phyloP scores from a whole-genome alignment of 2,329 filamentous ascomycete genomes.

The Colletotrichum tropicicola region DNA sequence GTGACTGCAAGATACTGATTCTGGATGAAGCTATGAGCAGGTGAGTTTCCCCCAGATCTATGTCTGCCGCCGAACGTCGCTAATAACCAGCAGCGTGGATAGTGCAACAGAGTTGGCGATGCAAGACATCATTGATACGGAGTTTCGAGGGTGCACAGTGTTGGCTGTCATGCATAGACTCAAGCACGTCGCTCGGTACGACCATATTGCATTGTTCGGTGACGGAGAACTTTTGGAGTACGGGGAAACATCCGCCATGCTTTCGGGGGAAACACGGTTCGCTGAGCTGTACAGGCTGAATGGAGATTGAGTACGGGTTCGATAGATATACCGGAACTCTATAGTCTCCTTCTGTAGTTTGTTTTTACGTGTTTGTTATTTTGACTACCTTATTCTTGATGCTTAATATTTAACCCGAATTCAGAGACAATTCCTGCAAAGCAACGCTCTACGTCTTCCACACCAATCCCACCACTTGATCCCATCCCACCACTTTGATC shows the following conservation, averaged over 20 bases:
- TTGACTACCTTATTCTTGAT: too few species aligned
- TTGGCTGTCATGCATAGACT: slow-evolving; percentile 35
- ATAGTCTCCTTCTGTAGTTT: too few species aligned
- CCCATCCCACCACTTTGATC: too few species aligned
- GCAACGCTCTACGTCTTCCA: too few species aligned
- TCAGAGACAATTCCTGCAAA: too few species aligned
- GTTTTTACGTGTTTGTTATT: too few species aligned
- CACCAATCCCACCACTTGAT: too few species aligned
- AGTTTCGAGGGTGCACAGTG: slow-evolving; percentile 33
- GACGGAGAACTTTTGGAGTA: not conserved
- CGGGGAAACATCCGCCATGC: not conserved
- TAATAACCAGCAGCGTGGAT: slow-evolving; percentile 29
- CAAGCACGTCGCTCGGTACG: slow-evolving; percentile 30
- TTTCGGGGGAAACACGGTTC: not conserved
- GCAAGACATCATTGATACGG: slow-evolving; percentile 34
- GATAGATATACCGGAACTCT: too few species aligned
- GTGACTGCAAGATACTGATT: not conserved
- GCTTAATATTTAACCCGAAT: too few species aligned
- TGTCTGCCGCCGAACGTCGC: not conserved
- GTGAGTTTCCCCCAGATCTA: not conserved
- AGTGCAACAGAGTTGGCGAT: slow-evolving; percentile 33
- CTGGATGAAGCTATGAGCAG: slow-evolving; percentile 22
- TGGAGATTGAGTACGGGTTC: not conserved
- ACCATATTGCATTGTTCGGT: slow-evolving; percentile 31
- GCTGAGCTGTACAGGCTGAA: not conserved